Evolutionary conservation across 345 rosid species (phyloP), one percentile per base, ranked within the genome.

Genomic region (Pugionium dolabratum): DNA sequence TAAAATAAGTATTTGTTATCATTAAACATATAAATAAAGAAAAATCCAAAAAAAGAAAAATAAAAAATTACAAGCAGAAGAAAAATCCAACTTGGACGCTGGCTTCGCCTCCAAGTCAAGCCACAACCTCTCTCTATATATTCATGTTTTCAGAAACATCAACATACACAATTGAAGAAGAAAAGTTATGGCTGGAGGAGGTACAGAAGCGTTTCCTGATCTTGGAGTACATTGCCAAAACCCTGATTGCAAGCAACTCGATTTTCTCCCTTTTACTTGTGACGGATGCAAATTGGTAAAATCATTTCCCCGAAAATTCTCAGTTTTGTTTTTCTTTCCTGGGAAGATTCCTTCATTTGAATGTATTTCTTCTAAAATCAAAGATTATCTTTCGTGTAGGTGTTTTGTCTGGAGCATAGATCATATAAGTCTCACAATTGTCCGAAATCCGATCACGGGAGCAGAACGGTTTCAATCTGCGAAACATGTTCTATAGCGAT

Each of bases 131-230:
- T 58, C 9, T 26, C 39, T 76, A 69, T 51, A 62, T 48, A 71
- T 18, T 0, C 18, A 18, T 18, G 18, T 18, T 18, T 18, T 18
- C 18, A 18, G 18, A 18, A 18, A 18, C 48, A 31, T 27, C 18
- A 18, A 18, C 18, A 55, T 18, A 63, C 50, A 9, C n/a, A 33
- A 37, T 62, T 18, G 3, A 29, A 58, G 44, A n/a, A 7, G 5
- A 37, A 7, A 67, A 66, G 57, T 52, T 59, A 73, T 73, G 77
- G 67, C 2, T 51, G 80, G 74, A 66, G 90, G 90, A 80, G 98
- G 98, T 3, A 93, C 97, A 4, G 96, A 93, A 76, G 97, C 94
- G 75, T 90, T 87, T 66, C 91, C 94, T 26, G 84, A 86, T 80
- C 66, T 90, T 50, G 98, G 94, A 9, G 69, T 69, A 33, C 94